Base-by-base conservation (phyloP, 129 eudicot genomes). In the Gnaphalium uliginosum region DNA sequence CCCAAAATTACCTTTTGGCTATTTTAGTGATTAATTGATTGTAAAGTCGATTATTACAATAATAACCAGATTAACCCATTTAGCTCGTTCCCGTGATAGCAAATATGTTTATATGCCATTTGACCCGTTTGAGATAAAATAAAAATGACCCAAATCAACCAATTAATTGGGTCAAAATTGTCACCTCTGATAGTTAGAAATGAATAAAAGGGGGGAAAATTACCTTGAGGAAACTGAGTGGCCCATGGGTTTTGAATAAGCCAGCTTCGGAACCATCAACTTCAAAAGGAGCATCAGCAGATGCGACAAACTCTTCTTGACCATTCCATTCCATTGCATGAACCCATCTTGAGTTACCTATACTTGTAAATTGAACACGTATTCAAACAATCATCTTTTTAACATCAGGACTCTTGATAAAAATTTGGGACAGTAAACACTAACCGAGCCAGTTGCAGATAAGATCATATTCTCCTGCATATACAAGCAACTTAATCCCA, bases 381-480 rank as follows among this genome's bases (percentile, higher is more conserved):
- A 66, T 35, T 43, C 22, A 41, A n/a, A 8, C 4, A 18, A 41
- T 8, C 0, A 3, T 2, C 51, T 18, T 57, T 41, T 4, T n/a
- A 46, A 35, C 30, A 69, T 68, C 5, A 39, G 29, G 30, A 48
- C 58, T 13, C 59, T 43, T 18, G 54, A 57, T 41, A 17, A 37
- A 5, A 51, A 29, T 24, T 13, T 25, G 22, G 13, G 35, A 51
- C 27, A 13, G 19, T 57, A 18, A 76, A 39, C 9, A 65, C 90
- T 83, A 77, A 90, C 98, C 98, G 43, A 94, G 98, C 97, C 97
- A 94, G 79, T 94, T 94, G 96, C 98, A 94, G 18, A 94, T 94
- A 76, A 93, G 89, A 82, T 93, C 98, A 84, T 93, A 93, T 78
- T 93, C 98, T 58, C 98, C 98, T 23, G 97, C 98, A 83, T 94